Percentiles rank a stretch among this genome's conserved stretches.
Conservation (phyloP, 1,284 basidiomycete species). For the Ganoderma meredithae region DNA sequence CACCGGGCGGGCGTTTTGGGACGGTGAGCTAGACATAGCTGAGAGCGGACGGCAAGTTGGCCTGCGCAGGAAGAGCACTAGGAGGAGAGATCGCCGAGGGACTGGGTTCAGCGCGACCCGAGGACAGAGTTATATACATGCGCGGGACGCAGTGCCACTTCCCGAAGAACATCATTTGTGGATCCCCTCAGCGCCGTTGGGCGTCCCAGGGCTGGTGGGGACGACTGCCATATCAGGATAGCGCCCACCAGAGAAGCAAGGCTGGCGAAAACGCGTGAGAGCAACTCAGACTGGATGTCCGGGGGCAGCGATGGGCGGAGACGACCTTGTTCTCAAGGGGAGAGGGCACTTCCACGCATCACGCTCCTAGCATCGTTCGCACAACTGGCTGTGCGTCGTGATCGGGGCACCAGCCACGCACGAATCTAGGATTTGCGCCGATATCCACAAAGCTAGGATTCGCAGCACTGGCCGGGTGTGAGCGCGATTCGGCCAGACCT, state of each 20-base stretch:
- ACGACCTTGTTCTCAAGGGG: not conserved
- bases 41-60: slow-evolving; percentile 5
- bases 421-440: slow-evolving; percentile 22
- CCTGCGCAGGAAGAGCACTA: not conserved
- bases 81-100: slow-evolving; percentile 12
- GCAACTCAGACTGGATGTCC: not conserved
- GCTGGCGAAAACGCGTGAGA: slow-evolving; percentile 4
- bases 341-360: not conserved
- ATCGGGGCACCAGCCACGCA: not conserved
- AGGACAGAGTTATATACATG: slow-evolving; percentile 29
- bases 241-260: slow-evolving; percentile 1
- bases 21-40: slow-evolving; percentile 14
- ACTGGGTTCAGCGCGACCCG: slow-evolving; percentile 13
- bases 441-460: slow-evolving; percentile 23
- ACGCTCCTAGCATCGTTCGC: not conserved
- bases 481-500: slow-evolving; percentile 13
- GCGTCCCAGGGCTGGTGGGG: not conserved
- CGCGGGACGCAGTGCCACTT: slow-evolving; percentile 27
- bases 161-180: slow-evolving; percentile 26
- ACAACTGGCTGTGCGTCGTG: not conserved
- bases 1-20: slow-evolving; percentile 15
- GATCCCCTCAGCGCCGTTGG: slow-evolving; percentile 23
- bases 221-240: slow-evolving; percentile 12
- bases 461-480: slow-evolving; percentile 27
- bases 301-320: too few species aligned